These are phyloP conservation scores for Tuber umbilicatum DNA, from an alignment of 495 filamentous ascomycete genomes.

Conservation along the genomic window DNA sequence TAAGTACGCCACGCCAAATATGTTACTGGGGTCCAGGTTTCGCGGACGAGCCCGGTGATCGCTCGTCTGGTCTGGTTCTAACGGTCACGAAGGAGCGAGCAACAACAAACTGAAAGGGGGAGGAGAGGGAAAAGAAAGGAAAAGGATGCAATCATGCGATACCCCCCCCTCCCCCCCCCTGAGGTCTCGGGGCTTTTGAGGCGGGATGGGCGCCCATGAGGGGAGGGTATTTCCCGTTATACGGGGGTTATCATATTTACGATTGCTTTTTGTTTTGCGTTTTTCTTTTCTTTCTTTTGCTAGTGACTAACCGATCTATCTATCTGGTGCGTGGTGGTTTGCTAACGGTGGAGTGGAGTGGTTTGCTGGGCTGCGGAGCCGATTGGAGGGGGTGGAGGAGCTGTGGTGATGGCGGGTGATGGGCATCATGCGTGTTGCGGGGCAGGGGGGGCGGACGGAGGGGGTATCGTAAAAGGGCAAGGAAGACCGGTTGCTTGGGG, in stretches of 20 bases:
- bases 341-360: not conserved
- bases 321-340: not conserved
- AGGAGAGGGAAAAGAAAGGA: not conserved
- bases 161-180: not conserved
- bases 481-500: not conserved
- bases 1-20: not conserved
- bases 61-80: not conserved
- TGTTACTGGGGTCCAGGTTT: not conserved
- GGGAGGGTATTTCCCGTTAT: not conserved
- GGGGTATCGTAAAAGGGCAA: not conserved
- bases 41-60: not conserved
- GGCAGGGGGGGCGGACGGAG: not conserved
- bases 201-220: not conserved
- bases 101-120: not conserved
- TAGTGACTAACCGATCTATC: not conserved
- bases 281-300: not conserved
- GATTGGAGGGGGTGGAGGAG: not conserved
- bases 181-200: not conserved
- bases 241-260: not conserved
- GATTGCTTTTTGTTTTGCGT: not conserved
- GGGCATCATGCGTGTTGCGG: not conserved
- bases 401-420: not conserved
- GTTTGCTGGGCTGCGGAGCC: not conserved
- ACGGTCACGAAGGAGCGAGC: not conserved
- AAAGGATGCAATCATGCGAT: not conserved